Conservation (phyloP, 2,329 filamentous ascomycete genomes). For the Venturia asperata region DNA sequence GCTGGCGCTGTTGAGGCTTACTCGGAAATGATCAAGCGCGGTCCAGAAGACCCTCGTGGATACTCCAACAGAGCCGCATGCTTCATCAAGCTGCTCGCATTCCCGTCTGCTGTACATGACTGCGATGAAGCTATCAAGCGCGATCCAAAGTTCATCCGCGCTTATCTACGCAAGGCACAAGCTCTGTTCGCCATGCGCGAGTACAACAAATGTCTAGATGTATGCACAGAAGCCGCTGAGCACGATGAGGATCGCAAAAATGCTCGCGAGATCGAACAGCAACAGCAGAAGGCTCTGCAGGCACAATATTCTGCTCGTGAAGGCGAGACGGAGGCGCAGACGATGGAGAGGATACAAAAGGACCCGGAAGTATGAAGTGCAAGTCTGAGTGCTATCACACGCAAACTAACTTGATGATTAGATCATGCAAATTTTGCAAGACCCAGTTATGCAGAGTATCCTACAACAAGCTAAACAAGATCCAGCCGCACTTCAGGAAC, state of each 20-base stretch:
- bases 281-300: conserved; percentile 84
- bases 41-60: conserved; percentile 83
- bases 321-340: conserved; percentile 94
- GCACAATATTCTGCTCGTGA: conserved; percentile 87
- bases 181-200: conserved; percentile 96
- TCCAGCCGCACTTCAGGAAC: conserved; percentile 85
- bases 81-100: conserved; percentile 92
- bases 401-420: conserved; percentile 24
- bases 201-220: conserved; percentile 90
- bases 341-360: conserved; percentile 78
- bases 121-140: conserved; percentile 87
- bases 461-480: conserved; percentile 94
- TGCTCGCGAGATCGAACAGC: conserved; percentile 82
- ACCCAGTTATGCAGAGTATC: conserved; percentile 96
- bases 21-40: conserved; percentile 92
- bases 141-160: conserved; percentile 86
- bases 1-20: conserved; percentile 91
- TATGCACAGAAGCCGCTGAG: conserved; percentile 70
- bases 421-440: conserved; percentile 87
- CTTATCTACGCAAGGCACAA: conserved; percentile 94
- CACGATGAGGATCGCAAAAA: conserved; percentile 77
- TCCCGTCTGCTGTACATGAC: conserved; percentile 88
- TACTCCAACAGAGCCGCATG: conserved; percentile 97
- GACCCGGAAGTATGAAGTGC: conserved; percentile 70
- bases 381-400: not conserved